Evolutionary conservation across 352 stramenopile species (phyloP), one percentile per base, ranked within the genome.

Genomic region (Globisporangium solare): DNA sequence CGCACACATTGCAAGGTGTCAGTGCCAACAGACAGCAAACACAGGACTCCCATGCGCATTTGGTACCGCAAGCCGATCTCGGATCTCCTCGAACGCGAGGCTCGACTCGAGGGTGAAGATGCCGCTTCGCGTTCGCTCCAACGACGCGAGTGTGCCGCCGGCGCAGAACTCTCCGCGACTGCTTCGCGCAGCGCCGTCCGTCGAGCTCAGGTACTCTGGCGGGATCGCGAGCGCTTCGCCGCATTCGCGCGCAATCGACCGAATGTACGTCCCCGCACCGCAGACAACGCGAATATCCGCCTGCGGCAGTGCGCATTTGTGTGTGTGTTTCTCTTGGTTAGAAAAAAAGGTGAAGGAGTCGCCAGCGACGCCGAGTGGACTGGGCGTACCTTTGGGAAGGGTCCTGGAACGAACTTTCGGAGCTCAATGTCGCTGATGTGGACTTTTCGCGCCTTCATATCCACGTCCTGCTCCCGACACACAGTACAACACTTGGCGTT

Each of bases 211-310:
- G 0, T 61, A 20, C 8, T 66, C 48, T 1, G 40, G 46, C 17
- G 80, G 79, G 3, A 86, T 56, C 39, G 76, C 11, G 7, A 94
- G 56, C 17, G 67, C 70, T 54, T 95, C 83, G 8, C 86, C 86
- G 40, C 82, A 92, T 59, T 95, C 86, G 6, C 86, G 78, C 1
- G 86, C 86, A 54, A 95, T 95, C 5, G 83, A 94, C 17, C 86
- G 82, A 56, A 95, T 92, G 63, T 95, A 95, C 15, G 86, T 95
- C 17, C 86, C 86, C 35, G 70, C 73, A 41, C 73, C 83, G 55
- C 86, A 95, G 3, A 64, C 68, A 32, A 94, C 83, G 17, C 66
- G 58, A 32, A 95, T 78, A 3, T 65, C 78, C 6, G 60, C 70
- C 63, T 72, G 32, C 46, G 45, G 27, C 3, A 11, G 31, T 17